These are phyloP conservation scores for Oleoguttula mirabilis DNA, from an alignment of 495 filamentous ascomycete species.

Conservation along the genomic window DNA sequence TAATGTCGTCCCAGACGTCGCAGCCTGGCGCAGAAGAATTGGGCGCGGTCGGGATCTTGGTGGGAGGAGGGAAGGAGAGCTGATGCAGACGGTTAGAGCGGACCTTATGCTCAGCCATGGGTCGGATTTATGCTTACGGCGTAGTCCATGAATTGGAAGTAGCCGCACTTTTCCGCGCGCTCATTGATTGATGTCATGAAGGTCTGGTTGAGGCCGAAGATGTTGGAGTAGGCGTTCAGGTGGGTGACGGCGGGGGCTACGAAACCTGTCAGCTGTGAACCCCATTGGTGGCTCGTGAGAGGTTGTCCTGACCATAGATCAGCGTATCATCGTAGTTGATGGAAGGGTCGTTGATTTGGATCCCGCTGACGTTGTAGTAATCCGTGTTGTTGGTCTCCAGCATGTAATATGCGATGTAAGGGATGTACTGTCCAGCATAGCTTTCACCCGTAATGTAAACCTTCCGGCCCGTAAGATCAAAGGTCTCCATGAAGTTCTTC, in stretches of 20 bases:
- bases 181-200: conserved; percentile 39
- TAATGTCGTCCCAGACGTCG: conserved; percentile 40
- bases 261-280: no score
- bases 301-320: conserved; percentile 14
- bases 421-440: conserved; percentile 21
- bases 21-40: conserved; percentile 33
- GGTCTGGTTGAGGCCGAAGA: conserved; percentile 46
- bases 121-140: no score
- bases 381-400: conserved; percentile 17
- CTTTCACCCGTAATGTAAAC: conserved; percentile 22
- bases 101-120: no score
- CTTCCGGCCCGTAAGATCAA: conserved; percentile 14
- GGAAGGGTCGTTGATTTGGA: conserved; percentile 20
- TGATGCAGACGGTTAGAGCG: no score
- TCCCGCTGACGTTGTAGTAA: conserved; percentile 19
- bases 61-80: conserved; percentile 43
- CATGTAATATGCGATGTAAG: conserved; percentile 20
- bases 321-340: conserved; percentile 19
- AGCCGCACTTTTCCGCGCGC: conserved; percentile 44
- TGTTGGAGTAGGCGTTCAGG: conserved; percentile 38
- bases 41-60: conserved; percentile 22
- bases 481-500: conserved; percentile 22
- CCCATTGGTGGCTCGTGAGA: no score
- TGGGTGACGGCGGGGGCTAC: conserved; percentile 39
- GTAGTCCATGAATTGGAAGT: conserved; percentile 41